Evolutionary conservation across 257 asterid species (phyloP).

Genomic region (Lycium barbarum): DNA sequence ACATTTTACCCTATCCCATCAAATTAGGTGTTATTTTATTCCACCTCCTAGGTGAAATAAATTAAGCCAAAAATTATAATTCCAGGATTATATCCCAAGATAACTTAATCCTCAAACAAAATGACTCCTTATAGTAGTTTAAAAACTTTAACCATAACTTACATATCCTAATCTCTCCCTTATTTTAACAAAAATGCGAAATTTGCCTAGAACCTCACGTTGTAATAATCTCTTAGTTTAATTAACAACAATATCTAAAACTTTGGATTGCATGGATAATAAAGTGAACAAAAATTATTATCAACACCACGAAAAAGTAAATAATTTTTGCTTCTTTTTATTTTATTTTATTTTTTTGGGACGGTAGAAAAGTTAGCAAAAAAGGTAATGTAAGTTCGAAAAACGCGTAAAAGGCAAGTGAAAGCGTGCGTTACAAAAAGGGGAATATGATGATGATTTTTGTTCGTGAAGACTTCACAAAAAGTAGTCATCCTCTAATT

Average conservation of each 20-base stretch:
- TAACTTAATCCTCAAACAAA: too few species aligned
- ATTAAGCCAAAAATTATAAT: too few species aligned
- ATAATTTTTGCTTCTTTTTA: background rate
- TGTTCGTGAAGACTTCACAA: conserved; percentile 56
- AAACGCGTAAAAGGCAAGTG: conserved; percentile 86
- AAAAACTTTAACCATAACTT: too few species aligned
- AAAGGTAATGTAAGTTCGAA: conserved; percentile 39
- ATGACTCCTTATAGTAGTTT: too few species aligned
- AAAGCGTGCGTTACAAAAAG: conserved; percentile 90
- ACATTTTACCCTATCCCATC: too few species aligned
- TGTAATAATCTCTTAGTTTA: too few species aligned
- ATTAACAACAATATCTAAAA: background rate
- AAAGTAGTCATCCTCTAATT: conserved; percentile 36
- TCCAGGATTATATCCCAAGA: too few species aligned
- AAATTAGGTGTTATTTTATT: too few species aligned
- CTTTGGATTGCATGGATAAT: background rate
- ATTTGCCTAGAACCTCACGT: too few species aligned
- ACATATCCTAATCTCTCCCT: too few species aligned
- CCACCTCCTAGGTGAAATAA: too few species aligned
- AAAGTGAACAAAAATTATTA: conserved; percentile 20
- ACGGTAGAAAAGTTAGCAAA: conserved; percentile 15
- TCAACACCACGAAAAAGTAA: background rate
- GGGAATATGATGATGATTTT: conserved; percentile 65
- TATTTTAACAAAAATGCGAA: too few species aligned
- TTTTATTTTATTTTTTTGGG: background rate